Percentiles rank a stretch among this genome's conserved stretches.
Conservation (phyloP, 805 yeast species). For the Schwanniomyces sp. region DNA sequence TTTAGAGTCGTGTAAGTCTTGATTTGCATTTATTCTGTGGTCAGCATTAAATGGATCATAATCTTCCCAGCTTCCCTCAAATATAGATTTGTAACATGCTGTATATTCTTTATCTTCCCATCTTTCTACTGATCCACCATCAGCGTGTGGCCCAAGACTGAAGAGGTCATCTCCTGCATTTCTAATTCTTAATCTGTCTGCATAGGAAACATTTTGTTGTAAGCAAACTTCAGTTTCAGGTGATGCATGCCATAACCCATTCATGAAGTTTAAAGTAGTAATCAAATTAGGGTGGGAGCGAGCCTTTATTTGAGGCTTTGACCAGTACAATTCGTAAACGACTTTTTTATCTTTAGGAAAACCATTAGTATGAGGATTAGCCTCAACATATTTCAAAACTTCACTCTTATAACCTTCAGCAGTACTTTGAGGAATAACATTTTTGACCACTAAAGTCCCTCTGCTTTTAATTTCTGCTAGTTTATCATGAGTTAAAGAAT, state of each 20-base stretch:
- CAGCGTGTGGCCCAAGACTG: constrained; percentile 40
- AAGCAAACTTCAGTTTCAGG: constrained; percentile 26
- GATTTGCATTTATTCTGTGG: constrained; percentile 29
- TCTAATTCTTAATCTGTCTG: constrained; percentile 43
- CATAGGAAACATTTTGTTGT: constrained; percentile 34
- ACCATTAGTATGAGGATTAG: constrained; percentile 28
- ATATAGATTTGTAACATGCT: constrained; percentile 33
- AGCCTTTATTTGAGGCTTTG: constrained; percentile 36
- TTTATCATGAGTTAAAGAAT: background rate
- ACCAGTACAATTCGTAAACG: constrained; percentile 38
- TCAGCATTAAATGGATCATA: constrained; percentile 40
- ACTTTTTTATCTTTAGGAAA: constrained; percentile 20
- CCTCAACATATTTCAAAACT: constrained; percentile 20
- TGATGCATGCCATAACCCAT: constrained; percentile 26
- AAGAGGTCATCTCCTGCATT: constrained; percentile 31
- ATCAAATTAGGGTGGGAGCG: constrained; percentile 36
- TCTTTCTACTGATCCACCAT: constrained; percentile 43
- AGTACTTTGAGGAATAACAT: constrained; percentile 24
- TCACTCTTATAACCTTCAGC: constrained; percentile 20
- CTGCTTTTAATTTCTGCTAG: constrained; percentile 3
- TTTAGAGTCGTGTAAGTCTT: constrained; percentile 27
- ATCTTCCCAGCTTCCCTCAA: constrained; percentile 42
- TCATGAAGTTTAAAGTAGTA: constrained; percentile 23
- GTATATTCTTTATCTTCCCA: constrained; percentile 46
- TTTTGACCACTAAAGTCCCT: constrained; percentile 30